Conservation (phyloP, 192 early-diverging fungal genomes). For the Jimgerdemannia lactiflua region DNA sequence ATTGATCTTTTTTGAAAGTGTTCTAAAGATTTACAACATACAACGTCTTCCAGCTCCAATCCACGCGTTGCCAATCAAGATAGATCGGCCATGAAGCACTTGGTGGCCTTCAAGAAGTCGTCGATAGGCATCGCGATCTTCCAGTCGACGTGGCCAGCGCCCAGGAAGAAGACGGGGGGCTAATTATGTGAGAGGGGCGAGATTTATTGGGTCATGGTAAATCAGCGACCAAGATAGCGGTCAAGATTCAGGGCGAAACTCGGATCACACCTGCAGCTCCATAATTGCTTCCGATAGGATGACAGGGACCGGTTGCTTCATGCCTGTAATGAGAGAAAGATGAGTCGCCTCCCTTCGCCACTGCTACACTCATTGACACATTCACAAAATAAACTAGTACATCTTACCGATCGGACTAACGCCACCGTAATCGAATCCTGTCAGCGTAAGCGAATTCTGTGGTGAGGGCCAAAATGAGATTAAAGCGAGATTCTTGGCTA, state of each 20-base stretch:
- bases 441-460: slow-evolving; percentile 60
- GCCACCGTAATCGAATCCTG: slow-evolving; percentile 69
- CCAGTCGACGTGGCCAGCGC: slow-evolving; percentile 85
- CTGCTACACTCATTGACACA: not conserved
- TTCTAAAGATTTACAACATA: not conserved
- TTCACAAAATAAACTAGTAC: not conserved
- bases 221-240: too few relatives aligned
- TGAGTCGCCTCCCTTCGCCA: not conserved
- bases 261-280: slow-evolving; percentile 43
- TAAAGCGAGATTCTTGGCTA: too few relatives aligned
- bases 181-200: not conserved
- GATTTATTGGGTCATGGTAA: not conserved
- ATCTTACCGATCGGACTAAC: slow-evolving; percentile 69
- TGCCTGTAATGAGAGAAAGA: slow-evolving; percentile 31
- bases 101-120: slow-evolving; percentile 45
- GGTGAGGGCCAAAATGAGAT: not conserved
- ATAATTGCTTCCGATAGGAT: slow-evolving; percentile 63
- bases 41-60: not conserved
- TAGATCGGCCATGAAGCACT: slow-evolving; percentile 38
- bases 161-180: slow-evolving; percentile 72
- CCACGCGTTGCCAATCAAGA: not conserved
- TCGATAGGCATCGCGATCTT: slow-evolving; percentile 71
- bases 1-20: too few relatives aligned
- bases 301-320: slow-evolving; percentile 53
- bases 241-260: too few relatives aligned